phyloP scores from a whole-genome alignment of 805 yeast species.

The Saccharomycopsis babjevae region DNA sequence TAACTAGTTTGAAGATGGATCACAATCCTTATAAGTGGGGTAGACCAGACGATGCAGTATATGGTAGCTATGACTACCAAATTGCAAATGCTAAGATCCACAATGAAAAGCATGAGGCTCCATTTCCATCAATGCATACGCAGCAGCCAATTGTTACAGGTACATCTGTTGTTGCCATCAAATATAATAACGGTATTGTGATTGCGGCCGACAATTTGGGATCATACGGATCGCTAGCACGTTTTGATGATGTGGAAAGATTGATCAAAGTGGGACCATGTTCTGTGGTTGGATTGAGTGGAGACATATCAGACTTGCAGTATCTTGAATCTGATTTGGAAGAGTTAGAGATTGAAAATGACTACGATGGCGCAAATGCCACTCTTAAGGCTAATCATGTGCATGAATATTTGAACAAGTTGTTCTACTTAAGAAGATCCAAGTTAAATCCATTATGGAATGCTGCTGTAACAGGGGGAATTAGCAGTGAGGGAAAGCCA shows the following conservation, averaged over 20 bases:
- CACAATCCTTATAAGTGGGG: constrained; percentile 97
- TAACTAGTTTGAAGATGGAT: constrained; percentile 44
- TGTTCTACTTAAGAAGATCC: constrained; percentile 78
- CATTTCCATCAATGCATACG: constrained; percentile 72
- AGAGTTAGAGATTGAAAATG: constrained; percentile 67
- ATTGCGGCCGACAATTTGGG: constrained; percentile 93
- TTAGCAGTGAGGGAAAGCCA: constrained; percentile 58
- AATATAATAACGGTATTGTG: constrained; percentile 81
- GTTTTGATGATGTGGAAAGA: constrained; percentile 80
- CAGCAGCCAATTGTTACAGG: constrained; percentile 95
- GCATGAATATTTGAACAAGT: constrained; percentile 76
- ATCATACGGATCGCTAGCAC: constrained; percentile 85
- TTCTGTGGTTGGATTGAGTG: constrained; percentile 87
- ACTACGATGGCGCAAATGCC: constrained; percentile 51
- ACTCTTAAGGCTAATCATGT: constrained; percentile 73
- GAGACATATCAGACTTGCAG: constrained; percentile 92
- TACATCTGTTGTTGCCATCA: constrained; percentile 86
- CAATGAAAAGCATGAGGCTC: constrained; percentile 18
- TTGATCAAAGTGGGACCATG: constrained; percentile 73
- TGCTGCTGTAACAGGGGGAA: constrained; percentile 84
- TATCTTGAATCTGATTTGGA: constrained; percentile 65
- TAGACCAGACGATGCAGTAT: constrained; percentile 73
- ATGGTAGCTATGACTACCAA: constrained; percentile 67
- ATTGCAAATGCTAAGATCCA: constrained; percentile 51
- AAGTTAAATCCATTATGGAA: constrained; percentile 98